These are phyloP conservation scores for Cucumis cinereus DNA, from an alignment of 306 rosid species.

Conservation along the genomic window DNA sequence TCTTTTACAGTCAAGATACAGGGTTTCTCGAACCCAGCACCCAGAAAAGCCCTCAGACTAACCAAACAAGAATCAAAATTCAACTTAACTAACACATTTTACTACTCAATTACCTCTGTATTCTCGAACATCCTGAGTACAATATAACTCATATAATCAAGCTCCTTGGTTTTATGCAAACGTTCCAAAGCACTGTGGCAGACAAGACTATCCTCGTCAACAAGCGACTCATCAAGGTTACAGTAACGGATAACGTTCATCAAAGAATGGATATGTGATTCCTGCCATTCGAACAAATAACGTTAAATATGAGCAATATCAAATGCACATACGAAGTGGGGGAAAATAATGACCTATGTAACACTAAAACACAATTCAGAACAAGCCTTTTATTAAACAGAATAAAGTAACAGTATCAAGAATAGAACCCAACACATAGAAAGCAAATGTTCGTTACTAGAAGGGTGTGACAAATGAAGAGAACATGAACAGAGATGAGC, in stretches of 20 bases:
- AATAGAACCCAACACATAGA: neutral
- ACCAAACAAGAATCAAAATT: neutral
- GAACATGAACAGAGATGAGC: neutral
- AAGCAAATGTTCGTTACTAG: neutral
- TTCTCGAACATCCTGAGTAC: conserved; percentile 92
- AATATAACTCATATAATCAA: conserved; percentile 91
- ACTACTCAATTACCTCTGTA: conserved; percentile 46
- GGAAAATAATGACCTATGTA: neutral
- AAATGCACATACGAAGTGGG: neutral
- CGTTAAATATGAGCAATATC: conserved; percentile 1
- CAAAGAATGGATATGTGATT: conserved; percentile 93
- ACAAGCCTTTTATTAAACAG: neutral
- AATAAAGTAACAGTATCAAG: neutral
- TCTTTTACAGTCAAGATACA: neutral
- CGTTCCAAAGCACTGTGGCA: conserved; percentile 54
- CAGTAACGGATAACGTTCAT: conserved; percentile 96
- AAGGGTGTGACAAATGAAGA: neutral
- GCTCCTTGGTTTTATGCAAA: conserved; percentile 68
- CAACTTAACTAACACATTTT: neutral
- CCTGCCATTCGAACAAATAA: conserved; percentile 37
- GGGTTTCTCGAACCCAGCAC: neutral
- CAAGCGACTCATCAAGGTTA: conserved; percentile 91
- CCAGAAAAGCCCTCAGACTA: neutral
- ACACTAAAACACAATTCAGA: neutral
- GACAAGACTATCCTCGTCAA: conserved; percentile 74